Evolutionary conservation across 2,329 filamentous ascomycete species (phyloP).

Genomic region (Claviceps africana): DNA sequence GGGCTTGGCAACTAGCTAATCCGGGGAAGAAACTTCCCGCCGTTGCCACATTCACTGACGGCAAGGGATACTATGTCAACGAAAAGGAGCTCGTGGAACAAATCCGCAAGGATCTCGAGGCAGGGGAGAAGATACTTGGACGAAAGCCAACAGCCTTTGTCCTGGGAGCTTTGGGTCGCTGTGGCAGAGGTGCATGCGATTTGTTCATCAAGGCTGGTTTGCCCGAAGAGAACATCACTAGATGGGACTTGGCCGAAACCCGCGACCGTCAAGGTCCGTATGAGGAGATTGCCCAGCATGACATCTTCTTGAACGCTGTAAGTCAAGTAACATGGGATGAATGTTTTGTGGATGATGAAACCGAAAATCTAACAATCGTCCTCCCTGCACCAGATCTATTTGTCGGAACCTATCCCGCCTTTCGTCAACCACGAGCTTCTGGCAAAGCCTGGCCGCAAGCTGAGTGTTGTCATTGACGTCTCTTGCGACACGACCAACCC

Average conservation of each 20-base stretch:
- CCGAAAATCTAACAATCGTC: not conserved
- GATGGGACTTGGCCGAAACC: constrained; percentile 68
- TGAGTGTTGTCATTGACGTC: constrained; percentile 72
- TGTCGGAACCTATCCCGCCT: constrained; percentile 33
- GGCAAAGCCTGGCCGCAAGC: constrained; percentile 47
- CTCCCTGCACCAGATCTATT: constrained; percentile 5
- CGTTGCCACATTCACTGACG: constrained; percentile 1
- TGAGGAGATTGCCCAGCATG: constrained; percentile 58
- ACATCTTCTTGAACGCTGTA: constrained; percentile 41
- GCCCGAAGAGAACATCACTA: constrained; percentile 30
- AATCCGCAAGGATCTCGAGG: constrained; percentile 41
- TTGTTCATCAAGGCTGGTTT: constrained; percentile 58
- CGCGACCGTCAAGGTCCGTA: constrained; percentile 54
- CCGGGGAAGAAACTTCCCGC: constrained; percentile 2
- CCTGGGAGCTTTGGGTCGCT: constrained; percentile 73
- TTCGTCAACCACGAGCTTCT: constrained; percentile 65
- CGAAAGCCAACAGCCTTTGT: constrained; percentile 59
- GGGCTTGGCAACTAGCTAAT: constrained; percentile 38
- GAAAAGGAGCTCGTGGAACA: constrained; percentile 6
- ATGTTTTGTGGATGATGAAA: not conserved
- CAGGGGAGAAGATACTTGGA: constrained; percentile 59
- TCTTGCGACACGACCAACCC: constrained; percentile 44
- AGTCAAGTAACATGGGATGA: constrained; percentile 1
- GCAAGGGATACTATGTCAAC: constrained; percentile 1
- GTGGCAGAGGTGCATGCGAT: constrained; percentile 73